These are phyloP conservation scores for Pisolithus thermaeus DNA, from an alignment of 1,284 basidiomycete genomes.

Conservation along the genomic window DNA sequence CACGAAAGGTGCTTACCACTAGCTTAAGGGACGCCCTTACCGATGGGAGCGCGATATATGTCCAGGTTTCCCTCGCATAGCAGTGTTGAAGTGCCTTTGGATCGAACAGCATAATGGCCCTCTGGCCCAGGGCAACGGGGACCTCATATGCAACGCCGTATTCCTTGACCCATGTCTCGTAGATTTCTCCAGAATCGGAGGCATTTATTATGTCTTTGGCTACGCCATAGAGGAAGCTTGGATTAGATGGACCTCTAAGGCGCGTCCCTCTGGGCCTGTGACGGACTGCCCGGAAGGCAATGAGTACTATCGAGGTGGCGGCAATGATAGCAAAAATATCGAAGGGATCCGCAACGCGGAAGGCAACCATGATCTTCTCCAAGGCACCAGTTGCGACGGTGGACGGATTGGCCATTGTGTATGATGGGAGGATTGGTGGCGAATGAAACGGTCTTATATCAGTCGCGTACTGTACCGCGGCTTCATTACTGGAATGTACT, in stretches of 20 bases:
- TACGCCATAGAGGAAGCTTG: slow-evolving; percentile 20
- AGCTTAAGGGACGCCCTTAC: slow-evolving; percentile 15
- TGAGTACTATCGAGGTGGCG: too few relatives aligned
- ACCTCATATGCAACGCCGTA: slow-evolving; percentile 45
- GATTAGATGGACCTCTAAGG: slow-evolving; percentile 16
- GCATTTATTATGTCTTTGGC: slow-evolving; percentile 10
- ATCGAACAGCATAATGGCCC: slow-evolving; percentile 43
- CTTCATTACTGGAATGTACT: too few relatives aligned
- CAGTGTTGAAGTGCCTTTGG: slow-evolving; percentile 52
- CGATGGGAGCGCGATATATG: slow-evolving; percentile 38
- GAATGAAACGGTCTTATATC: too few relatives aligned
- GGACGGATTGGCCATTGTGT: too few relatives aligned
- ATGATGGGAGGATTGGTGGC: too few relatives aligned
- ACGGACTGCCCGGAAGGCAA: too few relatives aligned
- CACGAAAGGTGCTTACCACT: background rate
- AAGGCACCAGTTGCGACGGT: too few relatives aligned
- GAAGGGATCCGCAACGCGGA: too few relatives aligned
- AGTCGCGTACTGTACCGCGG: too few relatives aligned
- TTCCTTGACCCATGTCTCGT: slow-evolving; percentile 38
- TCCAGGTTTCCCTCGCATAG: slow-evolving; percentile 46
- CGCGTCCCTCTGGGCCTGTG: too few relatives aligned
- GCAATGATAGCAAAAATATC: too few relatives aligned
- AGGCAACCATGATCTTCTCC: too few relatives aligned
- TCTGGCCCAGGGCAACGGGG: slow-evolving; percentile 38
- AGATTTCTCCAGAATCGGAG: slow-evolving; percentile 12